phyloP scores from a whole-genome alignment of 768 basidiomycete genomes.

The Rhodotorula diobovata region DNA sequence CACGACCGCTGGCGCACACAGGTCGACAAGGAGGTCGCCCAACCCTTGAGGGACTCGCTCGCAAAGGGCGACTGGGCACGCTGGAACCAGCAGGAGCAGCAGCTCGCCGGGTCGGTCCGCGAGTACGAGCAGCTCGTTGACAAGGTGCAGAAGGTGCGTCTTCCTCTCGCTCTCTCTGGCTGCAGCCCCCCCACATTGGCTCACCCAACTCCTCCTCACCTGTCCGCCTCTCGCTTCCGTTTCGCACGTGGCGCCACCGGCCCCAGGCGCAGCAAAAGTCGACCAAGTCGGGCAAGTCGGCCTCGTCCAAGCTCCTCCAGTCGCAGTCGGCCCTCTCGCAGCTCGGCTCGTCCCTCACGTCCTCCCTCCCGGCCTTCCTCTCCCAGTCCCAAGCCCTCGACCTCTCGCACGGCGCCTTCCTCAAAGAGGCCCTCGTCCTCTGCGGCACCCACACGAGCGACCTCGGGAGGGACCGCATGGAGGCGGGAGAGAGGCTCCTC shows the following conservation, averaged over 20 bases:
- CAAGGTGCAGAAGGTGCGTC: slow-evolving; percentile 34
- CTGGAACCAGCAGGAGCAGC: slow-evolving; percentile 14
- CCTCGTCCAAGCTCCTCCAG: slow-evolving; percentile 33
- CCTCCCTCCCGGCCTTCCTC: slow-evolving; percentile 23
- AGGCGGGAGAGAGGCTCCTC: slow-evolving; percentile 37
- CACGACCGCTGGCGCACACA: slow-evolving; percentile 28
- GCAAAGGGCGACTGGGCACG: slow-evolving; percentile 27
- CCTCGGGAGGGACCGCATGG: slow-evolving; percentile 41
- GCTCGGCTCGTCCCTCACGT: slow-evolving; percentile 24
- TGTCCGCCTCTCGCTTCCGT: background rate
- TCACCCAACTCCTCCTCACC: background rate
- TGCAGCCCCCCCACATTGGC: no score
- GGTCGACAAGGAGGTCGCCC: slow-evolving; percentile 21
- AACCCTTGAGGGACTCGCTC: slow-evolving; percentile 16
- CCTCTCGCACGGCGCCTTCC: slow-evolving; percentile 20
- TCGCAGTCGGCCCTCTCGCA: slow-evolving; percentile 23
- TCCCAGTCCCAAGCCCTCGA: slow-evolving; percentile 21
- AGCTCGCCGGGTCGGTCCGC: slow-evolving; percentile 6
- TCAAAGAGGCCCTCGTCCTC: slow-evolving; percentile 34
- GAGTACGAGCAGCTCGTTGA: slow-evolving; percentile 31
- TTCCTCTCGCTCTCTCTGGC: no score
- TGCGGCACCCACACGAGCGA: slow-evolving; percentile 36
- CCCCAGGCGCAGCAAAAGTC: slow-evolving; percentile 31
- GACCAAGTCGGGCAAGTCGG: slow-evolving; percentile 17
- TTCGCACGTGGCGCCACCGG: background rate